A percentile compares a stretch with the other conserved stretches of the same genome.
Conservation (phyloP, 2,329 filamentous ascomycete genomes). For the Aureobasidium pullulans region DNA sequence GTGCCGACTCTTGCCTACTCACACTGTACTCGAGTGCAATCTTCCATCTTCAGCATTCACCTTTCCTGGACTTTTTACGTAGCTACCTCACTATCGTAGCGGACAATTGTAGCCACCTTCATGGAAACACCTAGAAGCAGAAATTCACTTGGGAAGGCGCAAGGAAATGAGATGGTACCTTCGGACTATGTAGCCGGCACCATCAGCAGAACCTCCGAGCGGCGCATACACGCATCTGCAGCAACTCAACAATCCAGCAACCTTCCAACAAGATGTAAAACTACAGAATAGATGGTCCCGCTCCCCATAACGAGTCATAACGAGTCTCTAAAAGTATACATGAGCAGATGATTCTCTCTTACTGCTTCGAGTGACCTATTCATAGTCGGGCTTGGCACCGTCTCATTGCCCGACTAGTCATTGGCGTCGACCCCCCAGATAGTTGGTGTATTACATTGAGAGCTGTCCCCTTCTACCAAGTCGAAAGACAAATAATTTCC, state of each 20-base stretch:
- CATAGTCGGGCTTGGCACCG: slow-evolving; percentile 2
- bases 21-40: neutral
- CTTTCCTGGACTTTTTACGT: neutral
- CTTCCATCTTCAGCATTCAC: neutral
- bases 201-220: neutral
- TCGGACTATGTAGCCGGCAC: neutral
- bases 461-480: neutral
- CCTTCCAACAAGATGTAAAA: neutral
- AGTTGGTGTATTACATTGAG: neutral
- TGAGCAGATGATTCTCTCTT: neutral
- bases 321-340: neutral
- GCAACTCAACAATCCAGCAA: neutral
- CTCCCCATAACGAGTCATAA: too few species aligned
- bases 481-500: too few species aligned
- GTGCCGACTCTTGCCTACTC: slow-evolving; percentile 3
- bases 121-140: neutral
- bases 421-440: neutral
- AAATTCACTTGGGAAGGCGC: neutral
- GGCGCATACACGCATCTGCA: neutral
- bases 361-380: neutral
- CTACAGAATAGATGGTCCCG: neutral
- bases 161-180: neutral
- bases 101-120: neutral
- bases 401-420: neutral
- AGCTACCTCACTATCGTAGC: neutral